Evolutionary conservation across 164 flowering plant species (phyloP).

Genomic region (Saururus chinensis): DNA sequence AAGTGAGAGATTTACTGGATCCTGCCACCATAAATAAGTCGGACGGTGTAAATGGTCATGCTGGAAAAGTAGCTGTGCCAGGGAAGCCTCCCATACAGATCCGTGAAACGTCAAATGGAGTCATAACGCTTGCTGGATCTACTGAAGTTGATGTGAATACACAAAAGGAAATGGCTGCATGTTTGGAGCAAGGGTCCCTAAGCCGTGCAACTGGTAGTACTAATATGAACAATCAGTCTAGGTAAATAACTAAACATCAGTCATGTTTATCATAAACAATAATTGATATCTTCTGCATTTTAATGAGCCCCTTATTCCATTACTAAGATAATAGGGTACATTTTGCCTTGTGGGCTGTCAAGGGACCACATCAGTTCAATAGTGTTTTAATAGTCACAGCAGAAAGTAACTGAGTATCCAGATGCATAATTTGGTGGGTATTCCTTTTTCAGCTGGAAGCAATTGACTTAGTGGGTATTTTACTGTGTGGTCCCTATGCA

Average conservation of each 20-base stretch:
- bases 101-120: constrained; percentile 93
- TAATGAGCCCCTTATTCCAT: neutral
- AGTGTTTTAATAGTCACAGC: no score
- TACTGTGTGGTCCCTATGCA: no score
- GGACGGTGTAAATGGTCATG: constrained; percentile 55
- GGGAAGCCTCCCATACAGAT: constrained; percentile 95
- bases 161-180: constrained; percentile 89
- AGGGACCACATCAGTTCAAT: no score
- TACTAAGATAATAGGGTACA: no score
- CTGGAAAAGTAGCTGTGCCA: constrained; percentile 54
- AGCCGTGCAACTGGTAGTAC: constrained; percentile 98
- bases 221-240: constrained; percentile 98
- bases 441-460: no score
- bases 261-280: neutral
- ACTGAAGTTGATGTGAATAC: constrained; percentile 77
- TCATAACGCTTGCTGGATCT: constrained; percentile 90
- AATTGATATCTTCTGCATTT: neutral
- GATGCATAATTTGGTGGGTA: no score
- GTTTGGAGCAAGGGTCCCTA: constrained; percentile 90
- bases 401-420: no score
- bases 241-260: constrained; percentile 25
- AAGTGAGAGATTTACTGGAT: constrained; percentile 91
- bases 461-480: no score
- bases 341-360: no score
- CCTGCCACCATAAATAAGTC: constrained; percentile 40